Evolutionary conservation across 1,284 basidiomycete genomes (phyloP).

Genomic region (Peniophora sp.): DNA sequence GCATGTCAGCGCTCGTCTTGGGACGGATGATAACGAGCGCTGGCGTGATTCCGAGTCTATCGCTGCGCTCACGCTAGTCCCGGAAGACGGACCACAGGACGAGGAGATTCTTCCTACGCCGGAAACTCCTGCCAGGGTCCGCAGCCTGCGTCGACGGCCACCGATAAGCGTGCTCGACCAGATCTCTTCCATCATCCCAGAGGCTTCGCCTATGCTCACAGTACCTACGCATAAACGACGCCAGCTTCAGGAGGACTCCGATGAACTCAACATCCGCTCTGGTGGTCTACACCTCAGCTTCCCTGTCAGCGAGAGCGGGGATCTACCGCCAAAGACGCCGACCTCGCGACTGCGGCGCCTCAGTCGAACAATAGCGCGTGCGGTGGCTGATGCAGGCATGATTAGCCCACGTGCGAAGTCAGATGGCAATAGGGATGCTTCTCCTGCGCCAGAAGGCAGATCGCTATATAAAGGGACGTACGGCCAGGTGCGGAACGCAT

Average conservation of each 20-base stretch:
- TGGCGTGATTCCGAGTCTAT: too few species aligned
- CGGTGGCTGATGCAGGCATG: constrained; percentile 42
- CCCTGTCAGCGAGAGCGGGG: constrained; percentile 2
- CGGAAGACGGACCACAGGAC: too few species aligned
- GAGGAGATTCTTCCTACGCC: too few species aligned
- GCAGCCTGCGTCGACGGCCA: too few species aligned
- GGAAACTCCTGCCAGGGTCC: too few species aligned
- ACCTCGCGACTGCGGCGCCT: constrained; percentile 26
- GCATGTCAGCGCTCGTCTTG: too few species aligned
- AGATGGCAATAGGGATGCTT: constrained; percentile 7
- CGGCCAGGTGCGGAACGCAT: constrained; percentile 37
- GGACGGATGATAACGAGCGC: too few species aligned
- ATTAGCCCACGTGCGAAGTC: constrained; percentile 21
- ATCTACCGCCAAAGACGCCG: constrained; percentile 19
- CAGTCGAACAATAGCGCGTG: constrained; percentile 33
- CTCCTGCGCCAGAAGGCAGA: constrained; percentile 15
- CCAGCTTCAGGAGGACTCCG: constrained; percentile 9
- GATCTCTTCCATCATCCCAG: too few species aligned
- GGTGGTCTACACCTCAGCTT: constrained; percentile 34
- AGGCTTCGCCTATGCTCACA: too few species aligned
- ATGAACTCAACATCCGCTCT: constrained; percentile 9
- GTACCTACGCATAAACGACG: too few species aligned
- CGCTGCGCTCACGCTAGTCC: too few species aligned
- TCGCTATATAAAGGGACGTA: constrained; percentile 40
- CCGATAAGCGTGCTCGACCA: too few species aligned